These are phyloP conservation scores for Tanacetum coccineum DNA, from an alignment of 129 eudicot species.

Conservation along the genomic window DNA sequence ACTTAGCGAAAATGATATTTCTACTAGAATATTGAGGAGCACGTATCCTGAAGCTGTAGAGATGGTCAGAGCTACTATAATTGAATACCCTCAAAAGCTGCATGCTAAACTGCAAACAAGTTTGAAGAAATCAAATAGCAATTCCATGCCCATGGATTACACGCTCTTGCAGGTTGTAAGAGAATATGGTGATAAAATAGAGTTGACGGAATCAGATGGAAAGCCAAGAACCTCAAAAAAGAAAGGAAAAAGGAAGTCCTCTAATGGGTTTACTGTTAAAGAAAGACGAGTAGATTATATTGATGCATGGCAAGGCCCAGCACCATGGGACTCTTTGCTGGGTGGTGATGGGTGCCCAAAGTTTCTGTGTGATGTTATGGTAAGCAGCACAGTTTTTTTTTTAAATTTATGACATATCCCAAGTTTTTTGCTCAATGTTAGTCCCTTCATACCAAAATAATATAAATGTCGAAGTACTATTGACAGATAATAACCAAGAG, in stretches of 20 bases:
- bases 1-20: constrained; percentile 43
- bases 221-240: constrained; percentile 63
- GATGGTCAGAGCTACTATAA: constrained; percentile 45
- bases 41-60: constrained; percentile 55
- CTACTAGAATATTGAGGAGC: constrained; percentile 41
- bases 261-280: constrained; percentile 33
- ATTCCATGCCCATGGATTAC: constrained; percentile 38
- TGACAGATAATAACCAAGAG: no score
- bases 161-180: constrained; percentile 51
- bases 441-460: constrained; percentile 12
- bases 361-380: constrained; percentile 98
- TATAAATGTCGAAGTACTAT: no score
- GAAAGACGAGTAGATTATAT: constrained; percentile 30
- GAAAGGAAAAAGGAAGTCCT: constrained; percentile 56
- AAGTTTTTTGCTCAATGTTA: constrained; percentile 7
- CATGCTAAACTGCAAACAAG: constrained; percentile 24
- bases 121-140: constrained; percentile 23
- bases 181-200: constrained; percentile 64
- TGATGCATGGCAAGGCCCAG: constrained; percentile 82
- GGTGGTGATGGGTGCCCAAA: constrained; percentile 96
- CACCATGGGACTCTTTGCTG: constrained; percentile 73
- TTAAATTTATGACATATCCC: neutral
- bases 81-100: constrained; percentile 31
- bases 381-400: constrained; percentile 27
- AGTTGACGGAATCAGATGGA: constrained; percentile 66